Evolutionary conservation across 805 yeast species (phyloP), one percentile per base, ranked within the genome.

Genomic region (Schwanniomyces polymorphus): DNA sequence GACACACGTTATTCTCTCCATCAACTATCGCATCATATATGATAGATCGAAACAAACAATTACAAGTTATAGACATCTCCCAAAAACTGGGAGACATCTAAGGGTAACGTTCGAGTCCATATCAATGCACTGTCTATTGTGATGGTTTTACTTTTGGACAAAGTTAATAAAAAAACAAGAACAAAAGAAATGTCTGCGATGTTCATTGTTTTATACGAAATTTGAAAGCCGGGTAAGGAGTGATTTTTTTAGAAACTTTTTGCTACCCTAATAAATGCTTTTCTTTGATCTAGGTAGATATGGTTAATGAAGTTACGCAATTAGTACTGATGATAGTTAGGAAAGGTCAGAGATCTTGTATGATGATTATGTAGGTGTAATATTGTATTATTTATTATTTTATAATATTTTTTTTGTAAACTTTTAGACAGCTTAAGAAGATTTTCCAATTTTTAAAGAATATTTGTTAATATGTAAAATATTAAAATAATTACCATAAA

Each of bases 111-210:
- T 27, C 34, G 47, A 52, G 50, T 59, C 61, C 66, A 66, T 65
- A 63, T 47, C 56, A 63, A 60, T 70, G 86, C 81, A 82, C 87
- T 82, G 87, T 82, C 87, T 81, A 67, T 61, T 67, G 83, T 75
- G 82, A 79, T 73, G 85, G 86, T 78, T 70, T 35, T 63, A 75
- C 74, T 77, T 80, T 80, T 78, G 85, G 85, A 82, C 84, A 81
- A 80, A 81, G 85, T 80, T 64, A 65, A 63, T 52, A 54, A 61
- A 53, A 55, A 58, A 59, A 16, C 16, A n/a, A 7, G 11, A n/a
- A 31, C 5, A 5, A 3, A 31, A 31, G 16, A 31, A n/a, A 14
- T n/a, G 5, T 10, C 17, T 31, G 34, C 34, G 34, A 31, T 31
- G 34, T n/a, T n/a, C 34, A n/a, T n/a, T 31, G 5, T 31, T 31